Evolutionary conservation across 2,329 filamentous ascomycete species (phyloP), one percentile per base, ranked within the genome.

Genomic region (Ploettnerulaceae sp.): DNA sequence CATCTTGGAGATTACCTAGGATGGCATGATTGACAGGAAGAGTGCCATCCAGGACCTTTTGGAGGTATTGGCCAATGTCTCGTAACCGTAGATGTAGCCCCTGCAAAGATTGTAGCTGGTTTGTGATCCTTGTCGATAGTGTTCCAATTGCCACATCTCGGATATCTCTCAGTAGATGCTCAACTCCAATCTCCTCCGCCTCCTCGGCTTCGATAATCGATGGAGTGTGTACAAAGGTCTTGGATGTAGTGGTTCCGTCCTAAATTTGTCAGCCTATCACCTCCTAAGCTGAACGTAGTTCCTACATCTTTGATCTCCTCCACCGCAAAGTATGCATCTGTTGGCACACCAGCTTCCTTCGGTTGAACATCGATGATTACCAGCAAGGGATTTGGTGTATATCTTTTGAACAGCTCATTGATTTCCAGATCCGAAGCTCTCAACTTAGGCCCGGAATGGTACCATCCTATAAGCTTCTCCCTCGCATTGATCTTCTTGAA

Each of bases 401-500:
- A 98, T 74, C 90, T 82, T 77, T 98, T 98, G 81, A 98, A 97
- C 49, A 98, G 81, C 72, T 98, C 93, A 71, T 98, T 98, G 83
- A 98, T 95, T 73, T 97, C 88, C 58, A 98, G 74, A 75, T 98
- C 93, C 35, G 93, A 96, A 46, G 90, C 91, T 65, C 93, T 83
- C 63, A 98, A 77, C 76, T 97, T 98, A 29, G 93, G 93, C 32
- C 93, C 93, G 15, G 93, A 95, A 71, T 98, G 93, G 70, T 98
- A 98, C 93, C 93, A 98, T 64, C 93, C 93, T 77, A 98, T 94
- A 67, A 98, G 79, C 81, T 97, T 97, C 74, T 98, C 93, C 55
- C 88, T 78, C 52, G 93, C 93, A 73, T 98, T 98, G 76, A 98
- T 90, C 74, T 97, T 97, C 77, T 98, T 98, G 79, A 98, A 98